These are phyloP conservation scores for Kwoniella pini DNA, from an alignment of 768 basidiomycete species.

Conservation along the genomic window DNA sequence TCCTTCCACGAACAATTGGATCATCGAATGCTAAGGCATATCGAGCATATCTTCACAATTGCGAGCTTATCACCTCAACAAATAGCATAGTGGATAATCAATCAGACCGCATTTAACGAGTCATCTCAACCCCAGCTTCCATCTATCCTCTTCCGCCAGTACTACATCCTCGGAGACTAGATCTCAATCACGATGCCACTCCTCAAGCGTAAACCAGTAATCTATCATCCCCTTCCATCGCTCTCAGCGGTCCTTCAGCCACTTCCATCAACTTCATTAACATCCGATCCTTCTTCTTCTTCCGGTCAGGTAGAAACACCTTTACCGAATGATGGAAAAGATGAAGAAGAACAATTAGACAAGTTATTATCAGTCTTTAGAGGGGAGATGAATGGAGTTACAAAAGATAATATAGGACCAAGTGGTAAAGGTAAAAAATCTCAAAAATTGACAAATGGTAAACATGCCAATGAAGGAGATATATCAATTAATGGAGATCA, in stretches of 20 bases:
- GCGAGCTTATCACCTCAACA: no score
- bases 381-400: conserved; percentile 32
- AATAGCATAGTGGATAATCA: no score
- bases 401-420: background rate
- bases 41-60: no score
- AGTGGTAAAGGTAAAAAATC: conserved; percentile 16
- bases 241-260: conserved; percentile 42
- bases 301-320: background rate
- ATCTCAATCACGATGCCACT: conserved; percentile 34
- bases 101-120: no score
- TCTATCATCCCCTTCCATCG: conserved; percentile 41
- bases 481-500: conserved; percentile 2
- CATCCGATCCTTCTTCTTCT: conserved; percentile 15
- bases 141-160: background rate
- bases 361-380: conserved; percentile 42
- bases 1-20: no score
- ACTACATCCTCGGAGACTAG: background rate
- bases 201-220: conserved; percentile 47
- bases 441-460: conserved; percentile 9
- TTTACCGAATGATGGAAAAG: conserved; percentile 46
- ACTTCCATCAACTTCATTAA: conserved; percentile 6
- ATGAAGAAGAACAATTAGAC: conserved; percentile 52
- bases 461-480: conserved; percentile 11
- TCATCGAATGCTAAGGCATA: no score
- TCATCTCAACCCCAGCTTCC: background rate